Conservation (phyloP, 2,329 filamentous ascomycete genomes). For the Emergomyces orientalis region DNA sequence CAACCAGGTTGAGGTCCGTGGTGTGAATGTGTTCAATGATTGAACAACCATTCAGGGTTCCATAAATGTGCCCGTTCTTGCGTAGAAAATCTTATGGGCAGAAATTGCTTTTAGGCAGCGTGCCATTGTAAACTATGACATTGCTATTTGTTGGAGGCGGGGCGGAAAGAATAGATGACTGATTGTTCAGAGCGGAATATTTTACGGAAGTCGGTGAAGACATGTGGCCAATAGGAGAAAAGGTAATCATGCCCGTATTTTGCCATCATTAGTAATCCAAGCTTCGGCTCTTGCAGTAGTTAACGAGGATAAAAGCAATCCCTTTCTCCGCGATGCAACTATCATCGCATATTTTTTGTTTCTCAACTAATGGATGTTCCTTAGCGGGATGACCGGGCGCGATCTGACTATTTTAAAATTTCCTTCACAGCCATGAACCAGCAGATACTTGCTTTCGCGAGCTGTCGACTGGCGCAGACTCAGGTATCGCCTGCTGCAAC, state of each 20-base stretch:
- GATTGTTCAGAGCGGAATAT: too few relatives aligned
- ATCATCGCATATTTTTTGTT: neutral
- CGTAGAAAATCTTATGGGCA: too few relatives aligned
- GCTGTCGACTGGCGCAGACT: slow-evolving; percentile 21
- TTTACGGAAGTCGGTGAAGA: neutral
- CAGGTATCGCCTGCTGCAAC: slow-evolving; percentile 9
- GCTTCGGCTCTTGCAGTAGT: neutral
- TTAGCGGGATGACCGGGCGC: neutral
- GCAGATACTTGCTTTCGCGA: slow-evolving; percentile 20
- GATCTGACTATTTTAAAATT: neutral
- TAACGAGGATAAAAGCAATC: neutral
- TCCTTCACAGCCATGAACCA: slow-evolving; percentile 23
- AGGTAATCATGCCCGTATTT: neutral
- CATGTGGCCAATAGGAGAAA: neutral
- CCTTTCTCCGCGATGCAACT: neutral
- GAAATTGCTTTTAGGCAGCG: too few relatives aligned
- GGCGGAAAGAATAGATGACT: too few relatives aligned
- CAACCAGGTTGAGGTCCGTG: too few relatives aligned
- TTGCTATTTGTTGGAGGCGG: too few relatives aligned
- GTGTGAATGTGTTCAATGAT: neutral
- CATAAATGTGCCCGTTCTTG: too few relatives aligned
- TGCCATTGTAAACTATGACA: too few relatives aligned
- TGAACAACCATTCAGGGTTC: too few relatives aligned
- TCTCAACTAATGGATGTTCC: neutral
- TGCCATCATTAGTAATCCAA: slow-evolving; percentile 4